Percentiles rank a stretch among this genome's conserved stretches.
These are phyloP conservation scores for Ambrosiella cleistominuta DNA, from an alignment of 2,329 filamentous ascomycete species.

Conservation along the genomic window DNA sequence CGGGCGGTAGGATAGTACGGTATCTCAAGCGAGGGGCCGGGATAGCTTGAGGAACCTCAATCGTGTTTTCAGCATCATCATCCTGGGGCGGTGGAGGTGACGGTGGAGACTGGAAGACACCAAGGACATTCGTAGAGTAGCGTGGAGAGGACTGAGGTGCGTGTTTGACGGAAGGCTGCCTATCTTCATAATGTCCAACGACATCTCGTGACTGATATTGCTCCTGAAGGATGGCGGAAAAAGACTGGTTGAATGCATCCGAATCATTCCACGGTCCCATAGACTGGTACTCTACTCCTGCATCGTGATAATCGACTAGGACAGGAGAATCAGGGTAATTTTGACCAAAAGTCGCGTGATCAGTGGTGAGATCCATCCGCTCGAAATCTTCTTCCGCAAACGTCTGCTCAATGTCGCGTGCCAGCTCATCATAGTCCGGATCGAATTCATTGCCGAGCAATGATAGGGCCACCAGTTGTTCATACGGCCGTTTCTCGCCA, in stretches of 20 bases:
- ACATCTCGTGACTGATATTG: constrained; percentile 6
- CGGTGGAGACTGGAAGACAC: constrained; percentile 5
- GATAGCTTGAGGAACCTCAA: neutral
- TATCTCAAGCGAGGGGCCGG: constrained; percentile 2
- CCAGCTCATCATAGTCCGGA: constrained; percentile 9
- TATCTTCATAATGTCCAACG: neutral
- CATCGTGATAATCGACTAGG: neutral
- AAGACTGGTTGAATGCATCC: constrained; percentile 14
- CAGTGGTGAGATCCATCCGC: neutral
- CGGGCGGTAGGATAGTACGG: constrained; percentile 5
- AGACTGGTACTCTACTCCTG: neutral
- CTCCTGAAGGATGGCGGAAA: constrained; percentile 10
- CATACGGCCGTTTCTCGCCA: neutral
- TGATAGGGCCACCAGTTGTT: neutral
- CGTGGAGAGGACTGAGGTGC: neutral
- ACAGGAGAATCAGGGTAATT: constrained; percentile 9
- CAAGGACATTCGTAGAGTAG: constrained; percentile 2
- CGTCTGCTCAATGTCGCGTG: constrained; percentile 1
- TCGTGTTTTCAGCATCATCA: neutral
- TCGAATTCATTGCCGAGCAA: neutral
- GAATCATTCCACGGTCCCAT: neutral
- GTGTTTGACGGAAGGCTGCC: neutral
- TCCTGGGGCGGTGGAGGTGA: neutral
- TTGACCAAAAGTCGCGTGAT: neutral
- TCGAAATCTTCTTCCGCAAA: constrained; percentile 2